Conservation (phyloP, 129 eudicot species). For the Kitagawia praeruptora region DNA sequence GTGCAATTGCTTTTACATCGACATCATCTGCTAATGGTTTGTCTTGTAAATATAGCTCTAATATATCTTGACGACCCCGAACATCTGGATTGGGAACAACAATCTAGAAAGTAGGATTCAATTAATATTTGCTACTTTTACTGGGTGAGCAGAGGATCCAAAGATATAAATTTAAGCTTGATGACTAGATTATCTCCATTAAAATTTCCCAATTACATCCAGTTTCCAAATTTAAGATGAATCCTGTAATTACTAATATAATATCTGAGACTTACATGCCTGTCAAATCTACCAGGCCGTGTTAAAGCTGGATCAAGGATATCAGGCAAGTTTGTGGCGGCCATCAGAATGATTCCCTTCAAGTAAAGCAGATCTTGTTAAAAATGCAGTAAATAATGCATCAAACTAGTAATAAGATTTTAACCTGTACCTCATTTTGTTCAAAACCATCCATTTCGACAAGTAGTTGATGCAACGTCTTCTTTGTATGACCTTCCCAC, state of each 20-base stretch:
- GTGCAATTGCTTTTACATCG: slow-evolving; percentile 83
- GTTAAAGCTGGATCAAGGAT: slow-evolving; percentile 98
- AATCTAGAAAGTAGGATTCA: slow-evolving; percentile 36
- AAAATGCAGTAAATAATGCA: neutral
- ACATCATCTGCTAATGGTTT: slow-evolving; percentile 83
- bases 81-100: slow-evolving; percentile 93
- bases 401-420: neutral
- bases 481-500: slow-evolving; percentile 99
- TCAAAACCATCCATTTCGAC: slow-evolving; percentile 99
- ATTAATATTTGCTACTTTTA: slow-evolving; percentile 12
- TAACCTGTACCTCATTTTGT: slow-evolving; percentile 59
- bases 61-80: slow-evolving; percentile 83
- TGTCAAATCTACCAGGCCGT: slow-evolving; percentile 94
- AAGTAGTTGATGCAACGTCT: slow-evolving; percentile 88
- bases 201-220: neutral
- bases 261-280: slow-evolving; percentile 64
- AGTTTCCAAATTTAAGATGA: neutral
- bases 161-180: neutral
- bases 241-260: neutral
- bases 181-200: neutral
- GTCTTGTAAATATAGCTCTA: slow-evolving; percentile 76
- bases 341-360: slow-evolving; percentile 92
- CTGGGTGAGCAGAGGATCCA: too few species aligned
- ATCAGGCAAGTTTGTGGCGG: slow-evolving; percentile 97
- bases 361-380: neutral